These are phyloP conservation scores for Saturnispora zaruensis DNA, from an alignment of 805 yeast genomes.

Conservation along the genomic window DNA sequence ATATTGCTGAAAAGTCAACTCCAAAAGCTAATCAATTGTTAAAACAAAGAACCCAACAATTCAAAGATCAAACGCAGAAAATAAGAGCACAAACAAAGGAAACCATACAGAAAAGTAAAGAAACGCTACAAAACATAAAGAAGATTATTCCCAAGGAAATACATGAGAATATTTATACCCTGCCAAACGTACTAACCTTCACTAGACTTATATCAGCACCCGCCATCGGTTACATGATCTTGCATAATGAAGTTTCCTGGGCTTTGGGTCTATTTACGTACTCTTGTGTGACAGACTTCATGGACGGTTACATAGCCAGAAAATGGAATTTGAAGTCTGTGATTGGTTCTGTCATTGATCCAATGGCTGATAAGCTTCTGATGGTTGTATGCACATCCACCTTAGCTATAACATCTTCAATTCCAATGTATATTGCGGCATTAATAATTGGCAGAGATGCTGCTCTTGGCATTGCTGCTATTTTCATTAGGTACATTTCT, in stretches of 20 bases:
- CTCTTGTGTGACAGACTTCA: constrained; percentile 82
- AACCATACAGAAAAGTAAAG: constrained; percentile 11
- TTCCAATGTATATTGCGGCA: constrained; percentile 62
- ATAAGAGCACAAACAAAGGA: not conserved
- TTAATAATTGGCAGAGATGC: constrained; percentile 81
- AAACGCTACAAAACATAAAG: constrained; percentile 23
- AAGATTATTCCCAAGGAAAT: constrained; percentile 28
- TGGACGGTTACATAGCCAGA: constrained; percentile 91
- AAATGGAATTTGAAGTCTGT: constrained; percentile 66
- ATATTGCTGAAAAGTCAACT: not conserved
- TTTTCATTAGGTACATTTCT: constrained; percentile 63
- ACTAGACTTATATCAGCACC: constrained; percentile 82
- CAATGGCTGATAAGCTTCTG: constrained; percentile 86
- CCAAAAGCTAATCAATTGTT: constrained; percentile 4
- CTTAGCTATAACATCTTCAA: constrained; percentile 54
- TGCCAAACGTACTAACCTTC: constrained; percentile 81
- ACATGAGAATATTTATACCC: constrained; percentile 61
- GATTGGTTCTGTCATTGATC: constrained; percentile 87
- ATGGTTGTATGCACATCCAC: constrained; percentile 83
- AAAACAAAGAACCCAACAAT: constrained; percentile 2
- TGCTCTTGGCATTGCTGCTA: constrained; percentile 60
- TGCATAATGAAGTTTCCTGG: constrained; percentile 49
- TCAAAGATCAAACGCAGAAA: not conserved
- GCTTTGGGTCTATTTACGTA: constrained; percentile 73
- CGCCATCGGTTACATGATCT: constrained; percentile 67